phyloP scores from a whole-genome alignment of 495 filamentous ascomycete genomes.

The Aspergillus steynii region DNA sequence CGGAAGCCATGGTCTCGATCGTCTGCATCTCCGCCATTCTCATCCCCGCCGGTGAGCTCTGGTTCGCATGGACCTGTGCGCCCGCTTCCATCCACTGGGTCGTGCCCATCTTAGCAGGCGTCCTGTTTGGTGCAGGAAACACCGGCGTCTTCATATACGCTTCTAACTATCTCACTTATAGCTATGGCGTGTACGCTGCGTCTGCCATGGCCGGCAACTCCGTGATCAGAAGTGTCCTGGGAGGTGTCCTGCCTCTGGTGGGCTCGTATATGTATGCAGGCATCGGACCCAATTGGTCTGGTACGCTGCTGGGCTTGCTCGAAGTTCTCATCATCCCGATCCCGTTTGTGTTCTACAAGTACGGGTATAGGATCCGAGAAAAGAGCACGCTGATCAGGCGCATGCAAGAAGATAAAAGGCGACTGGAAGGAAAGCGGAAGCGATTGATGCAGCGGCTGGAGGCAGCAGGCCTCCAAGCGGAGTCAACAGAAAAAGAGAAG shows the following conservation, averaged over 20 bases:
- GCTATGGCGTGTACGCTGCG: constrained; percentile 77
- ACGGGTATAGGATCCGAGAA: constrained; percentile 24
- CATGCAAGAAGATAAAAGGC: constrained; percentile 28
- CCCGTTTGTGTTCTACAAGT: constrained; percentile 27
- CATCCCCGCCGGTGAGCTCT: constrained; percentile 68
- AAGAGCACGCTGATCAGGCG: constrained; percentile 21
- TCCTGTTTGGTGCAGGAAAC: constrained; percentile 77
- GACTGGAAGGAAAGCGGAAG: constrained; percentile 23
- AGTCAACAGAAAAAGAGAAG: constrained; percentile 15
- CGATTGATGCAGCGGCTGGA: constrained; percentile 18
- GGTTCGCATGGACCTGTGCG: constrained; percentile 79
- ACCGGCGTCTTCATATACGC: constrained; percentile 76
- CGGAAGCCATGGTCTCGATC: constrained; percentile 72
- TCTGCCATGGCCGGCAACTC: constrained; percentile 76
- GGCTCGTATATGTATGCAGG: constrained; percentile 67
- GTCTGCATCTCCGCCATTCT: constrained; percentile 68
- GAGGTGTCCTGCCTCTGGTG: constrained; percentile 72
- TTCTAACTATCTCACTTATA: constrained; percentile 71
- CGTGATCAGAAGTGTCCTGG: constrained; percentile 63
- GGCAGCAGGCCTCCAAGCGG: background rate
- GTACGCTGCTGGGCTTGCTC: constrained; percentile 46
- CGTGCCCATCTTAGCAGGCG: constrained; percentile 70
- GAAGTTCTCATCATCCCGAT: constrained; percentile 28
- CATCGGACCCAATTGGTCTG: constrained; percentile 74
- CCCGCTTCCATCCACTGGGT: constrained; percentile 70